Evolutionary conservation across 495 filamentous ascomycete genomes (phyloP), one percentile per base, ranked within the genome.

Genomic region (Lentithecium fluviatile): DNA sequence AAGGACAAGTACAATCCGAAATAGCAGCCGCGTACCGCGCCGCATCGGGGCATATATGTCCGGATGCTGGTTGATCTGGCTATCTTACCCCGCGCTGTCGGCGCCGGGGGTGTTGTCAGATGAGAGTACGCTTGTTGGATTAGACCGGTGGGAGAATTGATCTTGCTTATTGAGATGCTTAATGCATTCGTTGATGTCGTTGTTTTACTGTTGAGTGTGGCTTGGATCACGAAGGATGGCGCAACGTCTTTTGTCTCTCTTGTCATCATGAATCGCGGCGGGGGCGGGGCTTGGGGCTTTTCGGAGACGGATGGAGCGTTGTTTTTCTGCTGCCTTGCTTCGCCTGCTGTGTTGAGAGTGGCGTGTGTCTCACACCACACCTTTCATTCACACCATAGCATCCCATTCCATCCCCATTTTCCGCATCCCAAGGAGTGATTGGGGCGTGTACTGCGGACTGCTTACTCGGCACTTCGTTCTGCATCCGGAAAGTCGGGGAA

Each of bases 1-100:
- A 96, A 96, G 72, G 89, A 93, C 47, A 96, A 96, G 74, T 96
- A 96, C 75, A 83, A 89, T 70, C 83, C 89, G 62, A 78, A 86
- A 71, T 69, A 55, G 29, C 19, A 13, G 54, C n/a, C 20, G 49
- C 10, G 6, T 19, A 25, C 32, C 17, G 49, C 12, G 24, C 19
- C 15, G 15, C 21, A 4, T 15, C 12, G 46, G 13, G 46, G 13
- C 6, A 43, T 43, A 20, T 43, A 7, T 15, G 15, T 7, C 36
- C 40, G 15, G 5, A 5, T 13, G 19, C 40, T 13, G 3, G 40
- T 15, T 38, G 36, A 38, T 38, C 7, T 43, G 15, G 5, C 13
- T 43, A 43, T 20, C 40, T 43, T 43, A 43, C 40, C 40, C 40
- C 40, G 40, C 40, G 4, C 40, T n/a, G n/a, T n/a, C n/a, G n/a